These are phyloP conservation scores for Phytophthora colocasiae DNA, from an alignment of 352 stramenopile species.

Conservation along the genomic window DNA sequence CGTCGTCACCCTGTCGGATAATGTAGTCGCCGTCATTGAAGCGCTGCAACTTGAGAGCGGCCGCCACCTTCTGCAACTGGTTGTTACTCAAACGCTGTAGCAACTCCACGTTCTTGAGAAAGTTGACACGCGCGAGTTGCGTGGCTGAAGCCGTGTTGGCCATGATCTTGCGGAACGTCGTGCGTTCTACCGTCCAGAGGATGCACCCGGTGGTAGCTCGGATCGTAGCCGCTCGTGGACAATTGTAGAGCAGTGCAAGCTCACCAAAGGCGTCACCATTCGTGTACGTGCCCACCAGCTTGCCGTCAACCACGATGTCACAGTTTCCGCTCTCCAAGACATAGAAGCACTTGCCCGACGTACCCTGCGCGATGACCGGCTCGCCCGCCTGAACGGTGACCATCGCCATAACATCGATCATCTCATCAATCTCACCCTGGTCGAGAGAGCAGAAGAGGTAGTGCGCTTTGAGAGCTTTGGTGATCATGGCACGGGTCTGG, in stretches of 20 bases:
- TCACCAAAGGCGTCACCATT: conserved; percentile 94
- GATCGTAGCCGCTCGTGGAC: conserved; percentile 94
- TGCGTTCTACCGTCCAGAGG: conserved; percentile 95
- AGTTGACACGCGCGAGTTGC: conserved; percentile 86
- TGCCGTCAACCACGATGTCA: conserved; percentile 83
- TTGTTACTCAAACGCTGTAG: conserved; percentile 91
- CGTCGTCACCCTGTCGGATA: conserved; percentile 94
- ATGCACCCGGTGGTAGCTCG: conserved; percentile 82
- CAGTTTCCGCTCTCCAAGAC: conserved; percentile 93
- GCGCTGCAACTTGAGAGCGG: conserved; percentile 80
- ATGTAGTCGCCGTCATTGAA: conserved; percentile 94
- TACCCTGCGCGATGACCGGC: conserved; percentile 85
- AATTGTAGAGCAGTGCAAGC: conserved; percentile 97
- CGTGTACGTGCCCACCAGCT: conserved; percentile 83
- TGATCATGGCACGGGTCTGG: conserved; percentile 78
- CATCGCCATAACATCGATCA: conserved; percentile 88
- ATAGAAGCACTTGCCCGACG: conserved; percentile 93
- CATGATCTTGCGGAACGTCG: conserved; percentile 85
- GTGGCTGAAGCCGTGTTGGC: conserved; percentile 77
- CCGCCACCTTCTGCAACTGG: conserved; percentile 87
- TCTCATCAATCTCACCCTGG: conserved; percentile 78
- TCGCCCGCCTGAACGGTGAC: conserved; percentile 67
- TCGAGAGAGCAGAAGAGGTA: conserved; percentile 87
- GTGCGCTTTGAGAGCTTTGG: conserved; percentile 81
- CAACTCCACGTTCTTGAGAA: conserved; percentile 95